Percentiles rank a stretch among this genome's conserved stretches.
Evolutionary conservation across 495 filamentous ascomycete species (phyloP).

Genomic region (Aspergillus kassunensis): DNA sequence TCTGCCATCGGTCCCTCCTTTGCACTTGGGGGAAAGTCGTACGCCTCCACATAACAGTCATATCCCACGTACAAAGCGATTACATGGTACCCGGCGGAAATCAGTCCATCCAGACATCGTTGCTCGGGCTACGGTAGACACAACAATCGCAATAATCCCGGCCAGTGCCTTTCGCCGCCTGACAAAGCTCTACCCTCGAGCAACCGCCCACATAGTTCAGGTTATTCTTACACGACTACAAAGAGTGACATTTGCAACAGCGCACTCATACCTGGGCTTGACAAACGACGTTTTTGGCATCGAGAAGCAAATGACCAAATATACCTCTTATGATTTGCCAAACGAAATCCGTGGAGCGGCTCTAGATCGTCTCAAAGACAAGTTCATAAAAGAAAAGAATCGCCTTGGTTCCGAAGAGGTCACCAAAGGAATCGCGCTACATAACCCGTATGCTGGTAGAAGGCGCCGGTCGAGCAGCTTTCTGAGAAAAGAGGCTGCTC

Average conservation of each 20-base stretch:
- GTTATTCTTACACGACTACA: conserved; percentile 94
- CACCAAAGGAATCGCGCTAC: conserved; percentile 91
- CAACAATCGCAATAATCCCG: conserved; percentile 96
- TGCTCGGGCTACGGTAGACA: conserved; percentile 92
- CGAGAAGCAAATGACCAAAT: conserved; percentile 87
- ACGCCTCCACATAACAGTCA: conserved; percentile 19
- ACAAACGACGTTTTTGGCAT: conserved; percentile 87
- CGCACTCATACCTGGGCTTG: conserved; percentile 87
- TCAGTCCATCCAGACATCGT: conserved; percentile 97
- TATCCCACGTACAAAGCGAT: conserved; percentile 17
- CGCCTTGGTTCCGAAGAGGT: conserved; percentile 78
- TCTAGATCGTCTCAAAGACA: conserved; percentile 83
- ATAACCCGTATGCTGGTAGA: conserved; percentile 68
- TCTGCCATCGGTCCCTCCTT: conserved; percentile 61
- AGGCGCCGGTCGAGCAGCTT: conserved; percentile 69
- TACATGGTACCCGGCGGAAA: conserved; percentile 48
- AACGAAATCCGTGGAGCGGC: conserved; percentile 85
- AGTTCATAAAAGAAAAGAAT: conserved; percentile 82
- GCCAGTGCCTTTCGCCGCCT: conserved; percentile 91
- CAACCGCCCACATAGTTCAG: conserved; percentile 94
- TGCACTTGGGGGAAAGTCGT: conserved; percentile 60
- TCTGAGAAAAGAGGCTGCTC: conserved; percentile 75
- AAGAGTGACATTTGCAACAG: conserved; percentile 89
- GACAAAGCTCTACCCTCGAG: conserved; percentile 92
- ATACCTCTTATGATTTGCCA: conserved; percentile 85